phyloP scores from a whole-genome alignment of 2,329 filamentous ascomycete species.

The Exophiala sideris region DNA sequence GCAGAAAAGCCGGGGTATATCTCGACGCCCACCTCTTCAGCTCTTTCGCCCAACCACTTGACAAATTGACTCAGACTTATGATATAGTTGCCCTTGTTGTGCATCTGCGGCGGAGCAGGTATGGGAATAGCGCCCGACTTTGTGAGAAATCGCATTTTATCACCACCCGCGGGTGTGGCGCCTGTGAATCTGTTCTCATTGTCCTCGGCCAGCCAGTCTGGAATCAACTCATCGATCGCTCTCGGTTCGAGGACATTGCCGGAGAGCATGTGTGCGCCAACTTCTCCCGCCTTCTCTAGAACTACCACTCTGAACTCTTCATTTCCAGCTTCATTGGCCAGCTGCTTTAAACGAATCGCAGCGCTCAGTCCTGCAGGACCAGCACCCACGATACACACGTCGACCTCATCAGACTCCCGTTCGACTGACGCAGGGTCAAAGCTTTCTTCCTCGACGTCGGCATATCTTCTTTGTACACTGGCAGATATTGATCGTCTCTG shows the following conservation, averaged over 20 bases:
- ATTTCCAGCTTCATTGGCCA: slow-evolving; percentile 90
- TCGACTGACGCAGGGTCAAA: slow-evolving; percentile 70
- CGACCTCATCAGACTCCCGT: slow-evolving; percentile 87
- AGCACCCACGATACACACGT: slow-evolving; percentile 92
- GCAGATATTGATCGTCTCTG: slow-evolving; percentile 47
- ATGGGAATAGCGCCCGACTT: slow-evolving; percentile 73
- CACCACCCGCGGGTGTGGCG: slow-evolving; percentile 75
- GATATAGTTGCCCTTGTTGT: slow-evolving; percentile 97
- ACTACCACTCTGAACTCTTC: slow-evolving; percentile 92
- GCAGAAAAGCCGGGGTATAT: slow-evolving; percentile 95
- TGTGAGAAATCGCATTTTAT: slow-evolving; percentile 93
- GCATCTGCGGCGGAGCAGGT: slow-evolving; percentile 92
- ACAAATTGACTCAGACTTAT: slow-evolving; percentile 91
- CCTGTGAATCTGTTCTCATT: slow-evolving; percentile 86
- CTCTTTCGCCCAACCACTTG: slow-evolving; percentile 92
- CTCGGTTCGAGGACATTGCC: slow-evolving; percentile 92
- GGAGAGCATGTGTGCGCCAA: slow-evolving; percentile 92
- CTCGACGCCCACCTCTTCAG: slow-evolving; percentile 95
- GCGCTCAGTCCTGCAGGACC: slow-evolving; percentile 89
- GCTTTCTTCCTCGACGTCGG: slow-evolving; percentile 47
- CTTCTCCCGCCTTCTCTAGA: slow-evolving; percentile 90
- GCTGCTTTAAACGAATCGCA: slow-evolving; percentile 90
- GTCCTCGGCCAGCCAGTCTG: slow-evolving; percentile 85
- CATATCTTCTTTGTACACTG: slow-evolving; percentile 39
- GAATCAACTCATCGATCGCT: slow-evolving; percentile 83